Base-by-base conservation (phyloP, 2,329 filamentous ascomycete genomes). In the Aphanocladium album region DNA sequence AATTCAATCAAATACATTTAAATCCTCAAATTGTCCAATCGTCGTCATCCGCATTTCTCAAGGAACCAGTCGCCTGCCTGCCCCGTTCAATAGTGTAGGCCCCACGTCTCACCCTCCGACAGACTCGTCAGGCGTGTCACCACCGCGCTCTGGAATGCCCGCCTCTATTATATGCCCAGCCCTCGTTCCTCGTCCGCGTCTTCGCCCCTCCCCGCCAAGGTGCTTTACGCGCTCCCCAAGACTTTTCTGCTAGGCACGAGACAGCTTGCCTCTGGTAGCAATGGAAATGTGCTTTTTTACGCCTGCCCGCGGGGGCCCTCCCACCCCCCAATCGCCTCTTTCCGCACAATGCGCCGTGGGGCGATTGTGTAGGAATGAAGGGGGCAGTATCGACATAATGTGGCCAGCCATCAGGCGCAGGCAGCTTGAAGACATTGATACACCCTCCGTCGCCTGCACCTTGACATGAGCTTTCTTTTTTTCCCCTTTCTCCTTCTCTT, bases 361-460 rank as follows among this genome's bases (percentile, higher is more conserved):
- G 51, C 51, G 54, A 56, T 53, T 60, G 51, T 69, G 56, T 60
- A 70, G 73, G 73, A 76, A 76, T 76, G 73, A 73, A 76, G 73
- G 74, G 72, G 66, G 67, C 41, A 61, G 61, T 72, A 73, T 72
- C 60, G 60, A 63, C 60, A 60, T 46, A 56, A 55, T 62, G 51
- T 62, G 57, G 62, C 70, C 72, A 73, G 70, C 70, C 71, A 69
- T 72, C 66, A 61, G 55, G 25, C 52, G 63, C 57, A 53, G 49
- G 47, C 27, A 21, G 27, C 56, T 27, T 46, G 30, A 54, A 68
- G 67, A 69, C 51, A 55, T 57, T 56, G 61, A 62, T 62, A 62
- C 56, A 60, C 61, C 57, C 55, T 46, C 50, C 62, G 60, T 62
- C 62, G 64, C 57, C 49, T 57, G 62, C 61, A 47, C 12, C 60